Base-by-base conservation (phyloP, 768 basidiomycete species). In the Neoboletus magnificus region DNA sequence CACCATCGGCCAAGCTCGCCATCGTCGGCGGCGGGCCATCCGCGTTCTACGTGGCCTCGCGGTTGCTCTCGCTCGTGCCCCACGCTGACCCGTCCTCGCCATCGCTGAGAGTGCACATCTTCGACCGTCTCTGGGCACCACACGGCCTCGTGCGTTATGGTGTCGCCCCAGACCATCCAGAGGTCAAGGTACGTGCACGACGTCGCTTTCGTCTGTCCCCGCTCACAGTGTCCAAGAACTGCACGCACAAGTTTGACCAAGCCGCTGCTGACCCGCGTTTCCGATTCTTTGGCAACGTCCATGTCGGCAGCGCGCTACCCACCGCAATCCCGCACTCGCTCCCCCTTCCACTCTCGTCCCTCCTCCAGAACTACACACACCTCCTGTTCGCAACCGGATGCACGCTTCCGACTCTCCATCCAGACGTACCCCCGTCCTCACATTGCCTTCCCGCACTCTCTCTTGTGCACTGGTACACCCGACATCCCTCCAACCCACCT, bases 101-200 rank as follows among this genome's bases (percentile, higher is more conserved):
- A 32, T 75, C 74, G 33, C 66, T 83, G n/a, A 71, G 74, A 48
- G 82, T 98, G 15, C 93, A 98, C 68, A 73, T 99, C 66, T 99
- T 85, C 68, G 96, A 99, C 74, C 80, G 92, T 33, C 78, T 96
- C 12, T 98, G 95, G 82, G 86, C 93, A 29, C 96, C 96, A 12
- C 91, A 97, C 67, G 97, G 97, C 1, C 79, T 98, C 1, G 94
- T 97, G 4, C 79, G 97, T 43, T 99, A 95, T 66, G 95, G 97
- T 0, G 95, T 99, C 15, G 96, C 97, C 12, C 96, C 96, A 42
- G 96, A 98, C 74, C 96, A 98, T 71, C 93, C 97, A 11, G 96
- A 98, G 76, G 95, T 98, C 71, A 99, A 98, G 83, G 96, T 64
- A 50, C 51, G 56, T 40, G 32, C 42, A 18, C 32, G 30, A 16